Percentiles rank a stretch among this genome's conserved stretches.
phyloP scores from a whole-genome alignment of 441 rosid species.

The Francoa sonchifolia region DNA sequence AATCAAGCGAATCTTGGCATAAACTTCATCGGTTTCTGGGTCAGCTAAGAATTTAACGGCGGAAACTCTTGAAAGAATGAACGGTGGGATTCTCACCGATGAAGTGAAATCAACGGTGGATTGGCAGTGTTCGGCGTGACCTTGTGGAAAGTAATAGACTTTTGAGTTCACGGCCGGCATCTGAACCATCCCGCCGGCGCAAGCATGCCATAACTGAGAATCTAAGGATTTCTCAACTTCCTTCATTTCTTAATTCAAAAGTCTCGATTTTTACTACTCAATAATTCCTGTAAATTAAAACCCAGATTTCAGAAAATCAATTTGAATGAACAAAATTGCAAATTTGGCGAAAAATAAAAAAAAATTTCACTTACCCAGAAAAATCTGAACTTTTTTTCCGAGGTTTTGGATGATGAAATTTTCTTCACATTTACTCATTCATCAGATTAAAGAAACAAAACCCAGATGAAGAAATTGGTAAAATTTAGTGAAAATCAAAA shows the following conservation, averaged over 20 bases:
- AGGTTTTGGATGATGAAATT: no score
- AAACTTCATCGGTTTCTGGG: slow-evolving; percentile 80
- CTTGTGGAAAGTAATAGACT: slow-evolving; percentile 87
- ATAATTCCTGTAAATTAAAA: no score
- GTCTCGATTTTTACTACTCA: no score
- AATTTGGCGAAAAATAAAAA: no score
- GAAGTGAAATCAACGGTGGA: slow-evolving; percentile 48
- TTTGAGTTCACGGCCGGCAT: slow-evolving; percentile 68
- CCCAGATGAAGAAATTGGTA: no score
- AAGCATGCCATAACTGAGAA: slow-evolving; percentile 96
- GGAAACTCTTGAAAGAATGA: slow-evolving; percentile 51
- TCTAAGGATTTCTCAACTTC: slow-evolving; percentile 56
- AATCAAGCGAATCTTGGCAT: slow-evolving; percentile 46
- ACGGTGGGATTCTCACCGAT: slow-evolving; percentile 34
- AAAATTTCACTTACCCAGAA: no score
- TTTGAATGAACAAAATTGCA: no score
- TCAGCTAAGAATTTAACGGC: slow-evolving; percentile 77
- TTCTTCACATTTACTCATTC: no score
- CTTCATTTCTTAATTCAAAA: slow-evolving; percentile 17
- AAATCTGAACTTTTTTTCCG: no score
- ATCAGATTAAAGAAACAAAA: no score
- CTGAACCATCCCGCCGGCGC: slow-evolving; percentile 94
- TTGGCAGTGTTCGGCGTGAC: slow-evolving; percentile 80
- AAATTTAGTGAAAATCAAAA: no score
- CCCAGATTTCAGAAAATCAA: no score